A percentile compares a stretch with the other conserved stretches of the same genome.
Conservation (phyloP, 2,329 filamentous ascomycete genomes). For the Colletotrichum sp. region DNA sequence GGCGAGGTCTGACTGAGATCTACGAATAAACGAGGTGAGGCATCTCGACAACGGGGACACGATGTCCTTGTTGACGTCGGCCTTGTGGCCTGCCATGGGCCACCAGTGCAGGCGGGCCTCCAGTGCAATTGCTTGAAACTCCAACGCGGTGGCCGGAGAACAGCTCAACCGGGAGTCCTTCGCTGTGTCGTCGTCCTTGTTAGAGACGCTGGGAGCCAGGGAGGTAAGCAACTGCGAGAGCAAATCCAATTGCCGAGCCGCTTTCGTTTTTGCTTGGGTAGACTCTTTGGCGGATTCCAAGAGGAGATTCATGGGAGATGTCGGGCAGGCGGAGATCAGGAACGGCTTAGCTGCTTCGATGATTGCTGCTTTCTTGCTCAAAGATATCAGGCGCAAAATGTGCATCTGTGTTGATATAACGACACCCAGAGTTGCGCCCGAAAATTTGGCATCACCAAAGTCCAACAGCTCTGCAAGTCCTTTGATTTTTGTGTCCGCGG, state of each 20-base stretch:
- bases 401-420: slow-evolving; percentile 70
- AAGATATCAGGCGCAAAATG: slow-evolving; percentile 66
- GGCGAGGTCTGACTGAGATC: slow-evolving; percentile 39
- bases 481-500: slow-evolving; percentile 33
- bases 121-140: slow-evolving; percentile 69
- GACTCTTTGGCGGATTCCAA: slow-evolving; percentile 46
- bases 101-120: slow-evolving; percentile 68
- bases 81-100: slow-evolving; percentile 63
- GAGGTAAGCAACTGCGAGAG: slow-evolving; percentile 69
- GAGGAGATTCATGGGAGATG: slow-evolving; percentile 65
- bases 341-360: slow-evolving; percentile 63
- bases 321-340: slow-evolving; percentile 55
- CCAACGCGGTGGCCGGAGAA: slow-evolving; percentile 61
- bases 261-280: slow-evolving; percentile 58
- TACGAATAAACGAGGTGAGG: slow-evolving; percentile 63
- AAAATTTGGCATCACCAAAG: slow-evolving; percentile 53
- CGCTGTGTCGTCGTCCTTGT: slow-evolving; percentile 63
- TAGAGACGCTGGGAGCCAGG: slow-evolving; percentile 70
- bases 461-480: slow-evolving; percentile 65
- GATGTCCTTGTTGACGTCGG: slow-evolving; percentile 67
- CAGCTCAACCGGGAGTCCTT: slow-evolving; percentile 59
- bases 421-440: slow-evolving; percentile 53
- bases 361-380: slow-evolving; percentile 61
- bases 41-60: slow-evolving; percentile 69
- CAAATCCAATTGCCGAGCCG: slow-evolving; percentile 68